Evolutionary conservation across 345 rosid species (phyloP), one percentile per base, ranked within the genome.

Genomic region (Raphanus raphanistrum): DNA sequence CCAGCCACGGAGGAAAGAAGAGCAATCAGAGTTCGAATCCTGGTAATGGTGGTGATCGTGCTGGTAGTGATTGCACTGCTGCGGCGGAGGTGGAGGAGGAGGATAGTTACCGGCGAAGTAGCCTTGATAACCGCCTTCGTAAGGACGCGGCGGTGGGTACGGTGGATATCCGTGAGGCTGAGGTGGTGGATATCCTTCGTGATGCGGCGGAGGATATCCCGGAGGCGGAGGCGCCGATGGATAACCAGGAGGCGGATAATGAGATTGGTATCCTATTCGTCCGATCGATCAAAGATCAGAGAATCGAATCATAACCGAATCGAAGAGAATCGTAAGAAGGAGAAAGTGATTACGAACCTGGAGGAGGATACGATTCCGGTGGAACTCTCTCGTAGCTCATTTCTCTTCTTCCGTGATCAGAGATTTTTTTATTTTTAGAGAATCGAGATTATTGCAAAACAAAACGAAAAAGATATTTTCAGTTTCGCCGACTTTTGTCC

Each of bases 1-100:
- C 98, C 98, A 93, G 84, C 94, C 97, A 64, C 66, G 84, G 48
- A 91, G 57, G 73, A 93, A 84, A 21, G 98, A 88, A 33, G 66
- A 59, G 78, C 88, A 88, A 17, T 90, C 91, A 38, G 70, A 35
- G 73, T 81, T 86, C 29, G 82, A 85, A 65, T 83, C 79, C 38
- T 84, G 82, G 55, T 88, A 83, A 76, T 82, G 75, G 73, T 85
- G 86, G 54, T 90, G 78, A 70, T 89, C 92, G 5, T 86, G 85
- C 64, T 88, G 82, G 52, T 82, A 82, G 71, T 80, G 78, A 32
- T 79, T 79, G 70, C 80, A 86, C 3, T 80, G 82, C 16, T 79
- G 82, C 45, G 82, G 87, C 7, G 85, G 90, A 2, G 78, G 89
- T 26, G 83, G 85, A 6, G 87, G 86, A 0, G 81, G 87, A 0